Evolutionary conservation across 805 yeast species (phyloP).

Genomic region (Saccharomycopsis lassenensis): DNA sequence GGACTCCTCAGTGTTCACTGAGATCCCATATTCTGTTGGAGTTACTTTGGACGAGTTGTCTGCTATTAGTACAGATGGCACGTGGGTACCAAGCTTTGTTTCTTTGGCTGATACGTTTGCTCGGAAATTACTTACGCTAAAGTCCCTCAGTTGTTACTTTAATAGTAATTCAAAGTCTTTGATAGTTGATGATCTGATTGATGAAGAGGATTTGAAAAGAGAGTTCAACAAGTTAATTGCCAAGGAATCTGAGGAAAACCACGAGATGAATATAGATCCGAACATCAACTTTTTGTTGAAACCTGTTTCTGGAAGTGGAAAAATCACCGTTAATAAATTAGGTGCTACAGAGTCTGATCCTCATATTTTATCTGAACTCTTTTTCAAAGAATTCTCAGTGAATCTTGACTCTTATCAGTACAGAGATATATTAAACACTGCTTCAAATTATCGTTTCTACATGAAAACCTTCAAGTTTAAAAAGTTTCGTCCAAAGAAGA

Average conservation of each 20-base stretch:
- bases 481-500: conserved; percentile 50
- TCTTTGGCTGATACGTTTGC: conserved; percentile 57
- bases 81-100: conserved; percentile 81
- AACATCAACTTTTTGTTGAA: conserved; percentile 50
- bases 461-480: conserved; percentile 66
- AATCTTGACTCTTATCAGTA: conserved; percentile 80
- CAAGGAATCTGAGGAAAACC: conserved; percentile 20
- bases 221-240: conserved; percentile 37
- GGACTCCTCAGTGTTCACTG: conserved; percentile 62
- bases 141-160: conserved; percentile 73
- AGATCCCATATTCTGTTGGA: conserved; percentile 72
- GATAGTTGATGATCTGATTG: conserved; percentile 31
- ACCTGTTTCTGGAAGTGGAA: conserved; percentile 87
- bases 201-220: conserved; percentile 33
- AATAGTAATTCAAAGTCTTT: conserved; percentile 53
- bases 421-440: conserved; percentile 66
- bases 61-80: conserved; percentile 78
- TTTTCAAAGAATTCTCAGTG: conserved; percentile 83
- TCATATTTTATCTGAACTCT: conserved; percentile 61
- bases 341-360: conserved; percentile 63
- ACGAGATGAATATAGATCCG: conserved; percentile 11
- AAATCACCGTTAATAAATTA: conserved; percentile 64
- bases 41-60: conserved; percentile 75
- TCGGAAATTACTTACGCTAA: conserved; percentile 65
- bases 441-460: conserved; percentile 73